These are phyloP conservation scores for Nemophila menziesii DNA, from an alignment of 257 asterid genomes.

Conservation along the genomic window DNA sequence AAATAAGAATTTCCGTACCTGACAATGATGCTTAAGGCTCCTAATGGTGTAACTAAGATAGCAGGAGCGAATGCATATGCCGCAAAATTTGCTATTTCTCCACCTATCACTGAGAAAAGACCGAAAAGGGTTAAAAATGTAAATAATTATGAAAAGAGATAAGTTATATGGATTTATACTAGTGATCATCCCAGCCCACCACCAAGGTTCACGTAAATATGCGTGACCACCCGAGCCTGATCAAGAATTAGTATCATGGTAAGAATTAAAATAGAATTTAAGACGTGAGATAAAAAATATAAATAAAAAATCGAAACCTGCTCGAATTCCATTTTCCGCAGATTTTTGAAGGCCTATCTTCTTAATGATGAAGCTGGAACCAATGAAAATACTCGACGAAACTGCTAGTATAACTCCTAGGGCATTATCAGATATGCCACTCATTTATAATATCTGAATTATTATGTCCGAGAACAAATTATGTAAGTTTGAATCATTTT, in stretches of 20 bases:
- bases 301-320: conserved; percentile 11
- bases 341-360: conserved; percentile 27
- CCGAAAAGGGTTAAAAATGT: not conserved
- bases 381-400: conserved; percentile 31
- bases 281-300: too few relatives aligned
- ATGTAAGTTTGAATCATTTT: too few relatives aligned
- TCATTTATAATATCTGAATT: conserved; percentile 13
- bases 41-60: conserved; percentile 79
- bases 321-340: conserved; percentile 20
- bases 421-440: conserved; percentile 22
- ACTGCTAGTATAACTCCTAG: conserved; percentile 24
- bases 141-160: not conserved
- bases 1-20: conserved; percentile 29
- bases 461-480: not conserved
- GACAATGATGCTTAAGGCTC: conserved; percentile 88
- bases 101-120: conserved; percentile 48
- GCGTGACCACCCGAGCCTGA: conserved; percentile 79
- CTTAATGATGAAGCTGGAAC: conserved; percentile 28
- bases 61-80: conserved; percentile 98
- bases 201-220: conserved; percentile 67
- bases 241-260: not conserved
- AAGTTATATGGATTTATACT: conserved; percentile 28
- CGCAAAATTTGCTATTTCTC: conserved; percentile 77
- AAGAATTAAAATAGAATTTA: not conserved
- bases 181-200: conserved; percentile 91